phyloP scores from a whole-genome alignment of 495 filamentous ascomycete genomes.

The Neurospora intermedia region DNA sequence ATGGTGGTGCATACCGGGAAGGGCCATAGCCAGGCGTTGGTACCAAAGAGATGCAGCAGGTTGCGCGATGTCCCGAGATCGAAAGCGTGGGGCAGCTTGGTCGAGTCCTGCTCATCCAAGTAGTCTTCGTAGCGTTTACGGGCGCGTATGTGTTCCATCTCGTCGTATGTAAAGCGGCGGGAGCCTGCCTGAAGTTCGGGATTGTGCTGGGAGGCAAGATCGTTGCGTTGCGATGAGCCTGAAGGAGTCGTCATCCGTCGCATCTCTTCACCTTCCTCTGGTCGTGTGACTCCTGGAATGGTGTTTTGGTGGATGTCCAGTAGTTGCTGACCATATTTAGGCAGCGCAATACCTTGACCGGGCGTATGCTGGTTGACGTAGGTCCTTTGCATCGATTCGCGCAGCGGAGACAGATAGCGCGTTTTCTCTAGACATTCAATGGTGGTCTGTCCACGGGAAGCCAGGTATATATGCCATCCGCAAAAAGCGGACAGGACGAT shows the following conservation, averaged over 20 bases:
- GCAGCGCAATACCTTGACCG: slow-evolving; percentile 38
- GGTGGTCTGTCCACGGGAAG: slow-evolving; percentile 69
- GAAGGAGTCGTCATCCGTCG: slow-evolving; percentile 9
- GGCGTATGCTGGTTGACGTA: slow-evolving; percentile 40
- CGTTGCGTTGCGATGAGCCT: not conserved
- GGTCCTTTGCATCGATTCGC: slow-evolving; percentile 54
- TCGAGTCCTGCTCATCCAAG: slow-evolving; percentile 74
- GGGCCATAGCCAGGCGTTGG: slow-evolving; percentile 55
- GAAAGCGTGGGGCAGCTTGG: slow-evolving; percentile 84
- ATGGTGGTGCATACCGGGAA: slow-evolving; percentile 75
- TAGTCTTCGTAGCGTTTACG: slow-evolving; percentile 75
- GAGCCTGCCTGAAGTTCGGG: slow-evolving; percentile 38
- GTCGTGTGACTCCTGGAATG: slow-evolving; percentile 65
- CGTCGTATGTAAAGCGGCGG: slow-evolving; percentile 50
- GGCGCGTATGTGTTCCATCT: slow-evolving; percentile 57
- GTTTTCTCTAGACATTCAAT: slow-evolving; percentile 95
- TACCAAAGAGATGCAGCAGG: slow-evolving; percentile 73
- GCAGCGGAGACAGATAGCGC: slow-evolving; percentile 72
- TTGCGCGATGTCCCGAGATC: slow-evolving; percentile 76
- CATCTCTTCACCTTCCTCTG: slow-evolving; percentile 65
- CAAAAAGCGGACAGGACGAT: slow-evolving; percentile 85
- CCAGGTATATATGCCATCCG: slow-evolving; percentile 82
- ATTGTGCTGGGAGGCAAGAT: slow-evolving; percentile 21
- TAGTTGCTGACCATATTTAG: slow-evolving; percentile 63
- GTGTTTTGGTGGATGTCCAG: slow-evolving; percentile 74